Base-by-base conservation (phyloP, 305 asterid genomes). In the Fraxinus floribunda region DNA sequence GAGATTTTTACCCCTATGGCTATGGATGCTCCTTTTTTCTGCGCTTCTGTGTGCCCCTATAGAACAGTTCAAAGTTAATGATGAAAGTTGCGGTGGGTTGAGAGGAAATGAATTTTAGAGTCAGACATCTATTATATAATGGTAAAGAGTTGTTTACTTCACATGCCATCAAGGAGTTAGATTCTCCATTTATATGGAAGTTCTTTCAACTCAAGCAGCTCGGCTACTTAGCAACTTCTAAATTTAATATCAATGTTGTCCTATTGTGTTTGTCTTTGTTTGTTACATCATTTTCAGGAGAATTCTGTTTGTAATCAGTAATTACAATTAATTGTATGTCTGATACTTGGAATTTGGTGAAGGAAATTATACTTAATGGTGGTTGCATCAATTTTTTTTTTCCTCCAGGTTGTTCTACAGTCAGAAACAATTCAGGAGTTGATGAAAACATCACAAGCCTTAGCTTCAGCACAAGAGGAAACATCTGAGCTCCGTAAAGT, bases 391-490 rank as follows among this genome's bases (percentile, higher is more conserved):
- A 24, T 26, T 30, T 5, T 83, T 73, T 55, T 9, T 9, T 41
- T 41, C 10, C 81, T 84, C 68, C 86, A 94, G 98, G 98, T 96
- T 83, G 88, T 94, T 83, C 90, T 94, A 46, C 99, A 94, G 86
- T 96, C 99, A 7, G 98, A 92, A 81, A 96, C 99, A 79, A 96
- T 96, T 88, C 97, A 96, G 86, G 99, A 96, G 88, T 86, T 96
- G 90, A 96, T 94, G 7, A 93, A 88, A 91, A 93, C 99, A 36
- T 96, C 99, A 5, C 91, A 92, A 82, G 93, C 93, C 66, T 87
- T 94, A 91, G 90, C 95, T 88, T 77, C 89, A 30, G 83, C 88
- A 11, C 97, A 94, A 85, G 92, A 84, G 72, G 97, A 93, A 86
- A 86, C 90, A 79, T 90, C 95, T 84, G 90, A 91, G 88, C 94